phyloP scores from a whole-genome alignment of 345 rosid genomes.

The Brassica napus region DNA sequence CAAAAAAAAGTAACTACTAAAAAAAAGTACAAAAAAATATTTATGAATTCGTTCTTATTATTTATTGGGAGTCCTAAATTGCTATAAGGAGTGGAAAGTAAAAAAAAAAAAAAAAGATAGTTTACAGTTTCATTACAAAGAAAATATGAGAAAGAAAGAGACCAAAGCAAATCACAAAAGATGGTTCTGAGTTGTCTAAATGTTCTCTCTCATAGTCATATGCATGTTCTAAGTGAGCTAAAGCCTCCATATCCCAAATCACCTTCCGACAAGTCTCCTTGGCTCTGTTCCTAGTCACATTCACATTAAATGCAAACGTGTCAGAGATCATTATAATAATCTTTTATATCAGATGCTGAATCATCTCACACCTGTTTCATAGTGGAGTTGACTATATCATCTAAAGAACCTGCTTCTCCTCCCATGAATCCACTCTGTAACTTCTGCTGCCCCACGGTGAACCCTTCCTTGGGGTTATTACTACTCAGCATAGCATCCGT shows the following conservation, averaged over 20 bases:
- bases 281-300: constrained; percentile 50
- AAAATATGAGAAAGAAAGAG: not conserved
- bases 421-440: constrained; percentile 48
- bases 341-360: constrained; percentile 11
- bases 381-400: constrained; percentile 60
- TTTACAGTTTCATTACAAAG: constrained; percentile 35
- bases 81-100: constrained; percentile 27
- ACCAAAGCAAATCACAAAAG: constrained; percentile 29
- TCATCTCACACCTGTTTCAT: constrained; percentile 52
- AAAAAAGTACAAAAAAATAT: not conserved
- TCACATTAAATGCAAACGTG: not conserved
- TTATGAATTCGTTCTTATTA: constrained; percentile 18
- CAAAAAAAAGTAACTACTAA: not conserved
- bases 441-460: constrained; percentile 50
- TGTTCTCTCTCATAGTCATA: constrained; percentile 31
- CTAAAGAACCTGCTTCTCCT: constrained; percentile 61
- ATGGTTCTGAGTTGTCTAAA: constrained; percentile 9
- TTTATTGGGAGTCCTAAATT: constrained; percentile 22
- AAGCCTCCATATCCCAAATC: constrained; percentile 49
- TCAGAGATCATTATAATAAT: constrained; percentile 12
- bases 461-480: constrained; percentile 45
- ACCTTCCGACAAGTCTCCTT: constrained; percentile 44
- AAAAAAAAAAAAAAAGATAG: constrained; percentile 6
- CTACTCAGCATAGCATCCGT: constrained; percentile 41
- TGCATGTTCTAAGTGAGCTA: constrained; percentile 52